A percentile compares a stretch with the other conserved stretches of the same genome.
These are phyloP conservation scores for Saccharum officinarum DNA, from an alignment of 176 grass and related monocot species.

Conservation along the genomic window DNA sequence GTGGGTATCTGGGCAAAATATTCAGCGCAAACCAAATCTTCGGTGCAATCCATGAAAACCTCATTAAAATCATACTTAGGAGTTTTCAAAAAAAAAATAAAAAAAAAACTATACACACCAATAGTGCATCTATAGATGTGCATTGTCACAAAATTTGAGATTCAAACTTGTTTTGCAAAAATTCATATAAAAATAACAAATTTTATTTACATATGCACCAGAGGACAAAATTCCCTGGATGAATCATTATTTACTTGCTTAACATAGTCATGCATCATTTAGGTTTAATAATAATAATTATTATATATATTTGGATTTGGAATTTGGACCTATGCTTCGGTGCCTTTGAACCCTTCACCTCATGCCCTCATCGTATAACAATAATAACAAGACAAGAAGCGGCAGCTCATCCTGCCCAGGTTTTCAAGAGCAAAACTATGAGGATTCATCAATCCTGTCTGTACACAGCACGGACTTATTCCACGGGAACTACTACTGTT, in stretches of 20 bases:
- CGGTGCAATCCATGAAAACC: too few relatives aligned
- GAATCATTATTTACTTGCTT: not conserved
- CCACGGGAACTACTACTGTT: not conserved
- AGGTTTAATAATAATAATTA: not conserved
- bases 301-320: not conserved
- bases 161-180: too few relatives aligned
- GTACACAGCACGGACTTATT: slow-evolving; percentile 1
- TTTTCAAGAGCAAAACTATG: not conserved
- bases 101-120: too few relatives aligned
- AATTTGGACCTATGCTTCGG: not conserved
- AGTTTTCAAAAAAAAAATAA: too few relatives aligned
- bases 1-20: not conserved
- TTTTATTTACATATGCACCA: too few relatives aligned
- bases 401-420: not conserved
- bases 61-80: too few relatives aligned
- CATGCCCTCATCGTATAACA: not conserved
- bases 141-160: too few relatives aligned
- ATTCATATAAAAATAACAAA: too few relatives aligned
- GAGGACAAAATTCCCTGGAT: not conserved
- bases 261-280: not conserved
- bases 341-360: not conserved
- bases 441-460: not conserved
- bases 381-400: not conserved
- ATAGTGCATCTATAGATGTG: too few relatives aligned
- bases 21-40: too few relatives aligned